Evolutionary conservation across 805 yeast genomes (phyloP).

Genomic region (Monosporozyma siamensis): DNA sequence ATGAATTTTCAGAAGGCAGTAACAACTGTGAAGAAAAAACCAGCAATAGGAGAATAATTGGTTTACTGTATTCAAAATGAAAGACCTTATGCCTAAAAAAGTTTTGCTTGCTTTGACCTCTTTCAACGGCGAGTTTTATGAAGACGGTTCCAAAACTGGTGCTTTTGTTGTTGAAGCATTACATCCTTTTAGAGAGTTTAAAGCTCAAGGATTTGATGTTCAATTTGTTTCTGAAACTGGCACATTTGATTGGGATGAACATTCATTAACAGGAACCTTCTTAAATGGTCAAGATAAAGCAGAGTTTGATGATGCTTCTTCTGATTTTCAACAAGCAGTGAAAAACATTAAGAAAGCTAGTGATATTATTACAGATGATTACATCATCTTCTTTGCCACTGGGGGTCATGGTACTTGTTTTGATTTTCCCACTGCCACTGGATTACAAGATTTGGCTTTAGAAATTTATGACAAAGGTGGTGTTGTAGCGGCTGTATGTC

Average conservation of each 20-base stretch:
- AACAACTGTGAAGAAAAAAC: too few species aligned
- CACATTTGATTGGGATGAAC: constrained; percentile 45
- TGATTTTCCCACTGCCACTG: constrained; percentile 48
- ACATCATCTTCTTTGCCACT: constrained; percentile 47
- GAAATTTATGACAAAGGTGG: constrained; percentile 43
- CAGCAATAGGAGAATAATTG: too few species aligned
- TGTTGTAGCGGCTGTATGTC: constrained; percentile 56
- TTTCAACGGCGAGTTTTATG: constrained; percentile 40
- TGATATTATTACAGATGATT: constrained; percentile 41
- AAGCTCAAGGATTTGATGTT: constrained; percentile 41
- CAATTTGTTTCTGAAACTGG: constrained; percentile 54
- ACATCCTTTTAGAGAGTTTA: constrained; percentile 47
- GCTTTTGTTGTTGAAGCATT: constrained; percentile 48
- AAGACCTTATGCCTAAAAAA: constrained; percentile 12
- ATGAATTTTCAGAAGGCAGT: too few species aligned
- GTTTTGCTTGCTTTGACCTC: constrained; percentile 39
- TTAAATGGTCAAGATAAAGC: constrained; percentile 37
- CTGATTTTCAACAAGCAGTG: constrained; percentile 35
- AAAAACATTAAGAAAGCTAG: constrained; percentile 37
- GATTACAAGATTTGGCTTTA: constrained; percentile 37
- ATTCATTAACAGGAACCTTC: constrained; percentile 37
- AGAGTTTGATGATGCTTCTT: constrained; percentile 31
- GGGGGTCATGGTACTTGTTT: constrained; percentile 58
- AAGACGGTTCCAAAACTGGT: constrained; percentile 52
- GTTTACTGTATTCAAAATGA: too few species aligned